phyloP scores from a whole-genome alignment of 129 eudicot species.

The Centaurea solstitialis region DNA sequence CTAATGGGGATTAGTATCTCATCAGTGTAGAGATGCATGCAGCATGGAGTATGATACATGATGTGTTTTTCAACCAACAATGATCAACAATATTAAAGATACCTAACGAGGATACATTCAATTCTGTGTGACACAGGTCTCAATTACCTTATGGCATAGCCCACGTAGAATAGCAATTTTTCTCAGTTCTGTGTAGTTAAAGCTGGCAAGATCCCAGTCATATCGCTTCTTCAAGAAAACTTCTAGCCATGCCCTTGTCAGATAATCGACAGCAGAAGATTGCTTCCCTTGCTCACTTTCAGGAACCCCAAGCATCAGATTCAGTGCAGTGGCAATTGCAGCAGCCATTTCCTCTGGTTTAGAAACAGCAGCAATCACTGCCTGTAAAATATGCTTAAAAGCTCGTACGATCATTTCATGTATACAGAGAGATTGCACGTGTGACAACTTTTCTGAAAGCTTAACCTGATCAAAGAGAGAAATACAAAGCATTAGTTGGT shows the following conservation, averaged over 20 bases:
- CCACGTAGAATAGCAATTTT: conserved; percentile 97
- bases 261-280: conserved; percentile 51
- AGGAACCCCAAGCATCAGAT: conserved; percentile 91
- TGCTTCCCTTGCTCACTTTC: conserved; percentile 43
- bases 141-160: conserved; percentile 89
- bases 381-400: conserved; percentile 93
- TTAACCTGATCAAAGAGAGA: conserved; percentile 60
- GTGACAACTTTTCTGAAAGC: conserved; percentile 95
- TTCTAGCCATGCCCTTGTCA: conserved; percentile 87
- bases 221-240: conserved; percentile 78
- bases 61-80: conserved; percentile 1
- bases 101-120: not conserved
- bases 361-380: conserved; percentile 81
- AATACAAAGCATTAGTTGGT: conserved; percentile 19
- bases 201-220: conserved; percentile 85
- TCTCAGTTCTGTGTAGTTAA: conserved; percentile 81
- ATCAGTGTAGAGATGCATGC: not conserved
- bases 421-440: conserved; percentile 96
- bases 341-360: conserved; percentile 68
- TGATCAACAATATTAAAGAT: not conserved
- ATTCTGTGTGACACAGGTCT: not conserved
- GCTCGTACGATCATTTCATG: conserved; percentile 99
- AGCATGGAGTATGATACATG: not conserved
- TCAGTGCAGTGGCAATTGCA: conserved; percentile 77
- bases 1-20: not conserved